Conservation (phyloP, 1,284 basidiomycete genomes). For the Sanghuangporus sanghuang region DNA sequence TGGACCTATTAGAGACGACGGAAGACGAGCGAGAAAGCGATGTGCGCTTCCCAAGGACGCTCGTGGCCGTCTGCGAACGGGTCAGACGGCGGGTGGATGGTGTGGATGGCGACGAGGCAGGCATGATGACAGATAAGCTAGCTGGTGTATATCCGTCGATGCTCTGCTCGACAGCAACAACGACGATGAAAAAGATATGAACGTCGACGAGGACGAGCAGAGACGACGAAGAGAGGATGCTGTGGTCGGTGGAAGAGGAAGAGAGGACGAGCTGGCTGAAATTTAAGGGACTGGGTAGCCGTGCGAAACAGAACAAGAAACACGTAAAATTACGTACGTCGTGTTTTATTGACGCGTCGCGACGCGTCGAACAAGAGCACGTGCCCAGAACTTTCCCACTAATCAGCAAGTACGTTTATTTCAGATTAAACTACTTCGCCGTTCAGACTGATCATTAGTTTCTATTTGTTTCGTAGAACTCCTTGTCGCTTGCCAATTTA, state of each 20-base stretch:
- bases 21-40: slow-evolving; percentile 15
- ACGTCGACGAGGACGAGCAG: background rate
- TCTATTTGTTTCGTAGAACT: too few relatives aligned
- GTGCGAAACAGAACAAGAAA: slow-evolving; percentile 4
- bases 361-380: background rate
- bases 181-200: background rate
- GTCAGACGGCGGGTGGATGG: slow-evolving; percentile 12
- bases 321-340: background rate
- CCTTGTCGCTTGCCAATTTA: too few relatives aligned
- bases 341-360: slow-evolving; percentile 3
- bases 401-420: too few relatives aligned
- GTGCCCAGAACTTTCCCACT: background rate
- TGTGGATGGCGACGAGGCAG: slow-evolving; percentile 1
- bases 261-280: background rate
- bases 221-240: background rate
- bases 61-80: slow-evolving; percentile 15
- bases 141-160: background rate
- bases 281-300: background rate
- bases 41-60: slow-evolving; percentile 15
- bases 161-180: background rate
- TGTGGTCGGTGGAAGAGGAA: background rate
- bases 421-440: background rate
- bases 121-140: background rate
- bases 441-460: too few relatives aligned
- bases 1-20: slow-evolving; percentile 12